A percentile compares a stretch with the other conserved stretches of the same genome.
Evolutionary conservation across 83 land plant species (phyloP).

Genomic region (Isoetes engelmannii): DNA sequence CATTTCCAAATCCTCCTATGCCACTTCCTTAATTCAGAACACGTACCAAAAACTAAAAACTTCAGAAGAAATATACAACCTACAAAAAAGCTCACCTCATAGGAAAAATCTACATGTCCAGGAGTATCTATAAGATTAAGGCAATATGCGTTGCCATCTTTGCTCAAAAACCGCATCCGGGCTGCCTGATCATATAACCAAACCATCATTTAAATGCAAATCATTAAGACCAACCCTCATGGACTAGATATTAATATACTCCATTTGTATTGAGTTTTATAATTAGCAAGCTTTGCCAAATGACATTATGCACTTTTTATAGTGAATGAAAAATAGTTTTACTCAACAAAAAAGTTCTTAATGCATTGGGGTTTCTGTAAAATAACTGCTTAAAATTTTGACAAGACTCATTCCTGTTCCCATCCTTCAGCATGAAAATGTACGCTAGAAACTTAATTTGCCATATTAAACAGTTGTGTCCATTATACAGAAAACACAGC

Average conservation of each 20-base stretch:
- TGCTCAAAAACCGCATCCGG: constrained; percentile 74
- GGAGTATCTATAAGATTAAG: constrained; percentile 96
- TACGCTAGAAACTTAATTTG: background rate
- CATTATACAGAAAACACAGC: background rate
- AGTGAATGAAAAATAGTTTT: no score
- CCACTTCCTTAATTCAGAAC: background rate
- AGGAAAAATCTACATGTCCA: constrained; percentile 99
- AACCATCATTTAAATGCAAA: constrained; percentile 1
- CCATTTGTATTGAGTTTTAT: no score
- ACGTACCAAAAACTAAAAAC: background rate
- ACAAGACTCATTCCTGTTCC: no score
- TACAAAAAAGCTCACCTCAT: constrained; percentile 54
- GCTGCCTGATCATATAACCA: constrained; percentile 60
- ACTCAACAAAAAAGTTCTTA: no score
- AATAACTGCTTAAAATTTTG: no score
- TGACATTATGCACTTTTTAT: no score
- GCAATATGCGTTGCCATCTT: constrained; percentile 65
- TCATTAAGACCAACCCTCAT: background rate
- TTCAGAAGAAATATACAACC: background rate
- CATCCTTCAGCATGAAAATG: background rate
- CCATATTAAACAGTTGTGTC: background rate
- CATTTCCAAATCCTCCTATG: no score
- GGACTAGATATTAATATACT: background rate
- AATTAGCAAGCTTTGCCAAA: no score
- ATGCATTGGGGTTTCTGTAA: no score